Conservation (phyloP, 192 early-diverging fungal genomes). For the Coemansia sp. region DNA sequence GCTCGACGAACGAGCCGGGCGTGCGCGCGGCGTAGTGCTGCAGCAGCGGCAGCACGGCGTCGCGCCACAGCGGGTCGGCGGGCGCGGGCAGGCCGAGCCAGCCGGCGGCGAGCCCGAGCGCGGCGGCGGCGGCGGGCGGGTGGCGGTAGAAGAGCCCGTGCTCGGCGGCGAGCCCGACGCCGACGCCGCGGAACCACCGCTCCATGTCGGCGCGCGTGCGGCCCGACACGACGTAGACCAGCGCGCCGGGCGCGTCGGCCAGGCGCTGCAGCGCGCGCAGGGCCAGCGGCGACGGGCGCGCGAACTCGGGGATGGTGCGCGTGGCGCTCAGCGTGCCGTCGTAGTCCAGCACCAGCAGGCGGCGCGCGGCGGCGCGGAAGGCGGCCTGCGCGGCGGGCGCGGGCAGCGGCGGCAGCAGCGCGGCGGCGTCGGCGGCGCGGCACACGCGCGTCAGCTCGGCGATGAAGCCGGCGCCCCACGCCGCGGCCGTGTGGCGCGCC, state of each 20-base stretch:
- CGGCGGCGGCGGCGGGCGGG: slow-evolving; percentile 61
- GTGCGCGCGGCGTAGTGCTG: slow-evolving; percentile 97
- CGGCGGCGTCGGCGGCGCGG: slow-evolving; percentile 41
- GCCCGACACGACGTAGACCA: slow-evolving; percentile 95
- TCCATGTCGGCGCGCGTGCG: slow-evolving; percentile 87
- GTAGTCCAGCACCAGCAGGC: slow-evolving; percentile 92
- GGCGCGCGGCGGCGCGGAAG: slow-evolving; percentile 2
- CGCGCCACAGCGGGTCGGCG: slow-evolving; percentile 87
- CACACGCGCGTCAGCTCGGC: slow-evolving; percentile 73
- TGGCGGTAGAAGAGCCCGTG: slow-evolving; percentile 99
- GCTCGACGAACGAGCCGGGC: slow-evolving; percentile 96
- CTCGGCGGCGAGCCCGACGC: slow-evolving; percentile 92
- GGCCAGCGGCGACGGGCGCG: slow-evolving; percentile 75
- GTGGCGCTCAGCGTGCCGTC: slow-evolving; percentile 91
- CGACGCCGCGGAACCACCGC: slow-evolving; percentile 83
- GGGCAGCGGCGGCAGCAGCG: slow-evolving; percentile 47
- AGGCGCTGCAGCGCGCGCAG: slow-evolving; percentile 71
- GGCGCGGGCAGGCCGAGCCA: slow-evolving; percentile 85
- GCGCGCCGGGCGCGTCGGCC: slow-evolving; percentile 73
- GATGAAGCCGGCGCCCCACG: slow-evolving; percentile 96
- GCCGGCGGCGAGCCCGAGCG: slow-evolving; percentile 16
- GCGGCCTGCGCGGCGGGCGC: slow-evolving; percentile 11
- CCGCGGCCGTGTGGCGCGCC: slow-evolving; percentile 93
- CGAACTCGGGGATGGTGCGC: slow-evolving; percentile 89
- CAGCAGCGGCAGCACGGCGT: slow-evolving; percentile 90